phyloP scores from a whole-genome alignment of 768 basidiomycete genomes.

The Ramaria sp. region DNA sequence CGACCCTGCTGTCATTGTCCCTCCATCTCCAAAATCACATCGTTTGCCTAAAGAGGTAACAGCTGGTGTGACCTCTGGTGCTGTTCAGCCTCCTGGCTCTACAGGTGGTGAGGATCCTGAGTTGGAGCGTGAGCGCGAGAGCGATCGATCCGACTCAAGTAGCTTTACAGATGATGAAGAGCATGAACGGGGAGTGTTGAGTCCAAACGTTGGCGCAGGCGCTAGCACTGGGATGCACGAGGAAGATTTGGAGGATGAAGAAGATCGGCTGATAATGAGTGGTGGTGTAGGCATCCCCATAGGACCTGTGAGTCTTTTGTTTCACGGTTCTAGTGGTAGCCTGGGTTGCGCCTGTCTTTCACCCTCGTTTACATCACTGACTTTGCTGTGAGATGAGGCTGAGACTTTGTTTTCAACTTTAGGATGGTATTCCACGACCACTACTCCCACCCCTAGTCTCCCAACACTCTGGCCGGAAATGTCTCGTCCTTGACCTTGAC shows the following conservation, averaged over 20 bases:
- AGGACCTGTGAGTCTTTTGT: slow-evolving; percentile 60
- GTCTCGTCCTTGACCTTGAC: slow-evolving; percentile 92
- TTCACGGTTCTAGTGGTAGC: not conserved
- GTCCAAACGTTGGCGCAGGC: not conserved
- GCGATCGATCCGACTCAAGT: slow-evolving; percentile 53
- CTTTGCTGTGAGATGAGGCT: not conserved
- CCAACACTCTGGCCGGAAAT: slow-evolving; percentile 82
- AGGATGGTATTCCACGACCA: slow-evolving; percentile 85
- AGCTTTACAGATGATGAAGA: slow-evolving; percentile 64
- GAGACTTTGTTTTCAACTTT: not conserved
- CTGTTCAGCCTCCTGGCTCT: slow-evolving; percentile 85
- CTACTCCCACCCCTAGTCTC: slow-evolving; percentile 77
- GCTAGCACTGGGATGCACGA: slow-evolving; percentile 35
- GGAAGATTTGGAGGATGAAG: slow-evolving; percentile 66
- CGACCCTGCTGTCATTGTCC: slow-evolving; percentile 6
- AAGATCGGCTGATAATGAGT: slow-evolving; percentile 77
- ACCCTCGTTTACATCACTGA: not conserved
- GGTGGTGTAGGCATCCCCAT: slow-evolving; percentile 94
- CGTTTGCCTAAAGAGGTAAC: slow-evolving; percentile 62
- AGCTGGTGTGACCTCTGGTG: slow-evolving; percentile 82
- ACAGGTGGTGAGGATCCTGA: slow-evolving; percentile 35
- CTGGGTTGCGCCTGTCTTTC: not conserved
- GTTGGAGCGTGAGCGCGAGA: slow-evolving; percentile 34
- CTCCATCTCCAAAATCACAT: slow-evolving; percentile 18
- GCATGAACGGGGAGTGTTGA: slow-evolving; percentile 33